These are phyloP conservation scores for Phytophthora ramorum DNA, from an alignment of 352 stramenopile species.

Conservation along the genomic window DNA sequence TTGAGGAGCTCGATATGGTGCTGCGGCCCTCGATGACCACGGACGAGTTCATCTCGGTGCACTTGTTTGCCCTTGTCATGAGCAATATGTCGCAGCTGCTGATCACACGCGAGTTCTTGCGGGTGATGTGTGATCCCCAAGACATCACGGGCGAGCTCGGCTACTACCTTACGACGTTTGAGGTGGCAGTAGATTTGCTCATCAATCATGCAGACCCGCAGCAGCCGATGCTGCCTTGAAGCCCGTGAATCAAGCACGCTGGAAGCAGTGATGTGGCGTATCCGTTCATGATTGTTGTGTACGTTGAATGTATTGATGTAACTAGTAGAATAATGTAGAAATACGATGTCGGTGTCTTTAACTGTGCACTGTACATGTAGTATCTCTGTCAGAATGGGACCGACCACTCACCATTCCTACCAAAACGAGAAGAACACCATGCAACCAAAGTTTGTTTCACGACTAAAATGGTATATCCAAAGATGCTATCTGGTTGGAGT, in stretches of 20 bases:
- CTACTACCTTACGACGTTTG: slow-evolving; percentile 79
- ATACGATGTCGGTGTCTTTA: not conserved
- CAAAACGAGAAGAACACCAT: no score
- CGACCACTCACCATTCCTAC: no score
- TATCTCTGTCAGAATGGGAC: no score
- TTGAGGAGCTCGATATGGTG: slow-evolving; percentile 45
- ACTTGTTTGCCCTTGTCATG: slow-evolving; percentile 65
- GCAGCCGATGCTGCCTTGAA: slow-evolving; percentile 45
- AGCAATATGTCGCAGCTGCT: slow-evolving; percentile 56
- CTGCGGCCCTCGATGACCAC: slow-evolving; percentile 57
- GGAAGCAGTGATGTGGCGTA: not conserved
- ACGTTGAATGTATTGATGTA: slow-evolving; percentile 2
- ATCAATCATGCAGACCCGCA: slow-evolving; percentile 50
- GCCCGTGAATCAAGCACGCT: not conserved
- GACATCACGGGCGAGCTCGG: slow-evolving; percentile 72
- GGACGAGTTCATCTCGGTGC: slow-evolving; percentile 72
- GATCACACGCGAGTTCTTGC: slow-evolving; percentile 61
- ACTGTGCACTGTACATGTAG: no score
- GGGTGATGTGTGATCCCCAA: slow-evolving; percentile 61
- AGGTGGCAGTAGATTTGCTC: slow-evolving; percentile 68
- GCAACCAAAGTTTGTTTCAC: no score
- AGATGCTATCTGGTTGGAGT: no score
- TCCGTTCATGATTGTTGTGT: not conserved
- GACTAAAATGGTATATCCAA: no score
- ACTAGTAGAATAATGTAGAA: slow-evolving; percentile 9